phyloP scores from a whole-genome alignment of 2,329 filamentous ascomycete species.

The Paraconiothyrium sp. region DNA sequence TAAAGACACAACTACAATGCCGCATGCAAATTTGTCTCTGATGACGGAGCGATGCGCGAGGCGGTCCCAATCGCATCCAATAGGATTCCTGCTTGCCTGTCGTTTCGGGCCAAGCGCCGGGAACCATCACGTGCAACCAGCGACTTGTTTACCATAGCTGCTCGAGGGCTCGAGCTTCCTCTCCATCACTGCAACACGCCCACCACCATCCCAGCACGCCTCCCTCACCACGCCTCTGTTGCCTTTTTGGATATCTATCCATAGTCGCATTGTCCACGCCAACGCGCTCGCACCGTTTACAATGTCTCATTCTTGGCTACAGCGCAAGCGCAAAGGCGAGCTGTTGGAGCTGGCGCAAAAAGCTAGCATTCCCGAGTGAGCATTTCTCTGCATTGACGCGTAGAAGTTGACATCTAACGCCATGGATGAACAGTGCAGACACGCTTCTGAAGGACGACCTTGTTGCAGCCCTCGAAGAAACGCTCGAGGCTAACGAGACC shows the following conservation, averaged over 20 bases:
- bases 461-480: conserved; percentile 57
- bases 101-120: conserved; percentile 6
- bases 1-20: background rate
- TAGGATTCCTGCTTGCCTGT: background rate
- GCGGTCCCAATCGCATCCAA: conserved; percentile 2
- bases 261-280: conserved; percentile 61
- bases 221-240: conserved; percentile 20
- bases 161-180: conserved; percentile 20
- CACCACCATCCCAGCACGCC: conserved; percentile 28
- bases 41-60: background rate
- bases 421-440: conserved; percentile 66
- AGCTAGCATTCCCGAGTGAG: conserved; percentile 77
- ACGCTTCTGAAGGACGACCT: conserved; percentile 81
- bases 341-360: conserved; percentile 77
- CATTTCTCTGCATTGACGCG: conserved; percentile 32
- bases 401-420: conserved; percentile 20
- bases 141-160: conserved; percentile 31
- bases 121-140: conserved; percentile 25
- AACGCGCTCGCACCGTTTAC: conserved; percentile 52
- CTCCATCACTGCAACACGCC: conserved; percentile 32
- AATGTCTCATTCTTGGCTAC: conserved; percentile 77
- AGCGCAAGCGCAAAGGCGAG: conserved; percentile 83
- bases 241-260: conserved; percentile 27
- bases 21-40: background rate
- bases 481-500: conserved; percentile 68